A percentile compares a stretch with the other conserved stretches of the same genome.
Evolutionary conservation across 1,284 basidiomycete genomes (phyloP).

Genomic region (Sporisorium iseilematis-ciliati): DNA sequence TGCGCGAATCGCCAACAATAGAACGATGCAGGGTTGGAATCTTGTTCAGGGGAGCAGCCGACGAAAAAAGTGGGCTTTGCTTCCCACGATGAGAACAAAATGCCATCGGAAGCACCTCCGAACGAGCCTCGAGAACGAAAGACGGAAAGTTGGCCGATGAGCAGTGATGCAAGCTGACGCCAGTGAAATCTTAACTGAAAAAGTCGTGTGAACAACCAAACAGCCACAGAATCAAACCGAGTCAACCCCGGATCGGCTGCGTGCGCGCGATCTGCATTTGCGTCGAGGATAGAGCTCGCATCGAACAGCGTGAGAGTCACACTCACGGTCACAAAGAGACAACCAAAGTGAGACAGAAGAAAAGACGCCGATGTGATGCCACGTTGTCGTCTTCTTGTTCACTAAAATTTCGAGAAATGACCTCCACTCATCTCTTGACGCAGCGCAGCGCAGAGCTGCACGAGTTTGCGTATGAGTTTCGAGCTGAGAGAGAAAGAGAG

Average conservation of each 20-base stretch:
- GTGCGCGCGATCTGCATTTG: slow-evolving; percentile 15
- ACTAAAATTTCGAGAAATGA: neutral
- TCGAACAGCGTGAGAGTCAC: neutral
- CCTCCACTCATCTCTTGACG: neutral
- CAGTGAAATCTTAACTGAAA: neutral
- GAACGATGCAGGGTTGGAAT: too few species aligned
- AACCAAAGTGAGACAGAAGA: neutral
- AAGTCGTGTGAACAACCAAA: neutral
- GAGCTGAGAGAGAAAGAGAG: too few species aligned
- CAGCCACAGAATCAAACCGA: neutral
- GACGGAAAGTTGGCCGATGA: slow-evolving; percentile 1
- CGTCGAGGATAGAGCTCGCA: neutral
- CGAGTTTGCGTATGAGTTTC: neutral
- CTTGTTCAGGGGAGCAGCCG: neutral
- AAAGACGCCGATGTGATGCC: slow-evolving; percentile 11
- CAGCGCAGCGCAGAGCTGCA: too few species aligned
- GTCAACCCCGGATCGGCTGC: slow-evolving; percentile 25
- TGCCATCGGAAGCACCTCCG: slow-evolving; percentile 1
- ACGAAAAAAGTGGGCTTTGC: too few species aligned
- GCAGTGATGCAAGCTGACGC: slow-evolving; percentile 9
- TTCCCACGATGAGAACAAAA: too few species aligned
- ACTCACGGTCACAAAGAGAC: neutral
- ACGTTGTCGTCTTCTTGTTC: neutral
- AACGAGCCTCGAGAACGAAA: neutral
- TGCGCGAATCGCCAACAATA: too few species aligned